Evolutionary conservation across 2,329 filamentous ascomycete species (phyloP), one percentile per base, ranked within the genome.

Genomic region (Emmonsiellopsis sp.): DNA sequence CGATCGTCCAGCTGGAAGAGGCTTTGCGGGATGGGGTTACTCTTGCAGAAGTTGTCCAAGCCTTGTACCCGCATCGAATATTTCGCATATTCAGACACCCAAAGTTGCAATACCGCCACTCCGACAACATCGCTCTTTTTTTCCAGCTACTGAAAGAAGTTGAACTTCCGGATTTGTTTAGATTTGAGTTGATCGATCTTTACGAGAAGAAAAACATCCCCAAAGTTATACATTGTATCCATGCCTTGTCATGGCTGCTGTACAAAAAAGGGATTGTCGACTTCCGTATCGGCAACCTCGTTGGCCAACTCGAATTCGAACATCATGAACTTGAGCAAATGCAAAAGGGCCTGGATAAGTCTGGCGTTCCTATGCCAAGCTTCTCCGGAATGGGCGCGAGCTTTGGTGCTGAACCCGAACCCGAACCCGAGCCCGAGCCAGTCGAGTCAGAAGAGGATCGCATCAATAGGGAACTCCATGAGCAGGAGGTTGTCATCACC

Each of bases 191-290:
- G 45, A 95, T 97, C 58, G 93, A 98, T 70, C 74, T 98, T 10
- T 98, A 98, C 74, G 94, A 98, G 71, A 98, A 97, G 77, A 98
- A 98, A 73, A 98, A 98, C 63, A 94, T 97, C 1, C 93, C 93
- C 3, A 98, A 97, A 70, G 94, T 97, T 66, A 98, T 98, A 57
- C 95, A 98, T 73, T 98, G 93, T 67, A 93, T 98, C 51, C 93
- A 98, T 64, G 93, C 93, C 0, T 76, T 98, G 14, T 97, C 92
- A 67, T 98, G 92, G 90, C 78, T 98, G n/a, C 77, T 98, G 9
- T 96, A 88, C 70, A 86, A 93, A 48, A 93, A 96, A 68, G 92
- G 93, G 1, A 89, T 97, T 57, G 87, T 97, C 40, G 86, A 91
- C 65, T 97, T 98, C 69, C 85, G 91, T 7, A 98, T 98, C 64